Percentiles rank a stretch among this genome's conserved stretches.
These are phyloP conservation scores for Simplicillium sp. DNA, from an alignment of 2,329 filamentous ascomycete species.

Conservation along the genomic window DNA sequence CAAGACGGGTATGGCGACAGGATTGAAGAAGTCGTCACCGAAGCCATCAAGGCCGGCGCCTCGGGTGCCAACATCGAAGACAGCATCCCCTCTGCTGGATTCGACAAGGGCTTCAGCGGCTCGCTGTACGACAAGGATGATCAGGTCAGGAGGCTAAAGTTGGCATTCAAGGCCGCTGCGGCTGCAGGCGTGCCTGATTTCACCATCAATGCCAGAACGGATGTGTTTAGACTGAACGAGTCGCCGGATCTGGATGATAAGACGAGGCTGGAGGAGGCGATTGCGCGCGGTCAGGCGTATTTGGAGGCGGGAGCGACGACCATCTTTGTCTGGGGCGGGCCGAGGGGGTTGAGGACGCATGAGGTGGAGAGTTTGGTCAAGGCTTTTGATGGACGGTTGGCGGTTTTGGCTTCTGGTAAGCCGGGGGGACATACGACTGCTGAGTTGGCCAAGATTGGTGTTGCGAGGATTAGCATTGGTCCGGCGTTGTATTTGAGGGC, in stretches of 20 bases:
- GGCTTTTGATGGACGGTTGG: conserved; percentile 38
- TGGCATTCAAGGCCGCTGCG: conserved; percentile 29
- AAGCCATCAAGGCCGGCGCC: conserved; percentile 38
- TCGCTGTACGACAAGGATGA: conserved; percentile 28
- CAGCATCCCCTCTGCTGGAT: conserved; percentile 22
- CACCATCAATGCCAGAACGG: conserved; percentile 48
- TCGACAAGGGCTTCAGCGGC: conserved; percentile 19
- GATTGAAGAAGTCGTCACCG: conserved; percentile 32
- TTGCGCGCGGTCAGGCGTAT: conserved; percentile 45
- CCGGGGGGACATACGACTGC: conserved; percentile 29
- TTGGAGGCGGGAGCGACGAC: conserved; percentile 48
- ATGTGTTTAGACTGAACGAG: conserved; percentile 33
- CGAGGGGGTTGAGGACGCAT: conserved; percentile 28
- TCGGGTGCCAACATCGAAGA: conserved; percentile 54
- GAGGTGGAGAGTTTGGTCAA: conserved; percentile 37
- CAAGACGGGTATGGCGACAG: conserved; percentile 49
- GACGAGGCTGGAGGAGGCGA: conserved; percentile 32
- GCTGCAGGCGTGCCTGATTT: conserved; percentile 43
- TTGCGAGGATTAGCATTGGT: conserved; percentile 46
- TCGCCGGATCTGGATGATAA: conserved; percentile 18
- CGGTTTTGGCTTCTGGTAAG: conserved; percentile 31
- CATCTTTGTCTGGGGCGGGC: conserved; percentile 51
- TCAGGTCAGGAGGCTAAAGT: conserved; percentile 36
- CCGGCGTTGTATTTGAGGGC: conserved; percentile 33
- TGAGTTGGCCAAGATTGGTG: conserved; percentile 37